These are phyloP conservation scores for Limnanthes douglasii DNA, from an alignment of 345 rosid genomes.

Conservation along the genomic window DNA sequence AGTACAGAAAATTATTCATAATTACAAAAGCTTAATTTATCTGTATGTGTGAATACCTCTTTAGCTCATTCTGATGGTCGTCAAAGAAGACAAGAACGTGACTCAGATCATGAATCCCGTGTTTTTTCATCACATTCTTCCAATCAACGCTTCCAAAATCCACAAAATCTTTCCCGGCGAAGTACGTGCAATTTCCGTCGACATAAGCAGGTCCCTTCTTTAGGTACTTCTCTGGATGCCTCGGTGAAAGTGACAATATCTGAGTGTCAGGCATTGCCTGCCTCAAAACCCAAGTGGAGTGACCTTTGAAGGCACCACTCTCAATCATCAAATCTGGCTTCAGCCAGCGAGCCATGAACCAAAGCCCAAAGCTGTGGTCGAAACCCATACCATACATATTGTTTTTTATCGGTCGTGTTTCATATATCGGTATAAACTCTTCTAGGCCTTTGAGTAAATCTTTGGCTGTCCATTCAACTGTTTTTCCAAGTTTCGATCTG, in stretches of 20 bases:
- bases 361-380: constrained; percentile 97
- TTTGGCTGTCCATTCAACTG: constrained; percentile 89
- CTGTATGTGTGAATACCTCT: constrained; percentile 70
- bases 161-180: constrained; percentile 92
- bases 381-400: constrained; percentile 98
- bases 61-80: constrained; percentile 94
- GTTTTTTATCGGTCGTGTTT: constrained; percentile 85
- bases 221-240: constrained; percentile 89
- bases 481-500: constrained; percentile 99
- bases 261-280: constrained; percentile 91
- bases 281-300: constrained; percentile 96
- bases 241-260: constrained; percentile 69
- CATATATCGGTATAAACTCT: constrained; percentile 90
- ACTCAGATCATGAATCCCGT: constrained; percentile 41
- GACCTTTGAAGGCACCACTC: constrained; percentile 99
- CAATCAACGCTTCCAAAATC: constrained; percentile 92
- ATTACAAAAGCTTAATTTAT: no score
- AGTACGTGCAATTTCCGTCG: constrained; percentile 91
- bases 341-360: constrained; percentile 84
- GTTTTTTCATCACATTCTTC: constrained; percentile 52
- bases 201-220: constrained; percentile 95
- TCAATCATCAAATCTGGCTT: constrained; percentile 96
- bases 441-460: constrained; percentile 80
- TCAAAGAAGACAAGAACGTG: constrained; percentile 78
- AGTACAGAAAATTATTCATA: no score